phyloP scores from a whole-genome alignment of 2,329 filamentous ascomycete genomes.

The Ascochyta viciae-villosae region DNA sequence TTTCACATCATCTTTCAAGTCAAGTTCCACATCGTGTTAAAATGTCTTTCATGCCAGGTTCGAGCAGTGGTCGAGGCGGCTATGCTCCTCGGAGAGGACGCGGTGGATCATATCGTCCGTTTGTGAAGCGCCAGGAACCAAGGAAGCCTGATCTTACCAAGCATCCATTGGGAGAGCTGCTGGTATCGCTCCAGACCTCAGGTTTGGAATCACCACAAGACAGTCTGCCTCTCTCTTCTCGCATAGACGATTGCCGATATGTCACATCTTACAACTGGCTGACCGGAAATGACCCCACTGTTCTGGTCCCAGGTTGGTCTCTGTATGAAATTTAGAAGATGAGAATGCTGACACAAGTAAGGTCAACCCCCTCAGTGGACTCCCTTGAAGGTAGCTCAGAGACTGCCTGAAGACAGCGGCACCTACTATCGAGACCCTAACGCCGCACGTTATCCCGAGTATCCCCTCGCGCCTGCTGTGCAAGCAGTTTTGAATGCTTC shows the following conservation, averaged over 20 bases:
- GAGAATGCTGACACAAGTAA: slow-evolving; percentile 30
- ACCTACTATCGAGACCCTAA: slow-evolving; percentile 64
- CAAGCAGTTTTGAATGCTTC: slow-evolving; percentile 49
- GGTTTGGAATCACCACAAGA: slow-evolving; percentile 13
- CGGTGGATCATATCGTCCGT: slow-evolving; percentile 20
- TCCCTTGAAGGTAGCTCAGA: slow-evolving; percentile 44
- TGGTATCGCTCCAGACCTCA: slow-evolving; percentile 26
- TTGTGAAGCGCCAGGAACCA: slow-evolving; percentile 16
- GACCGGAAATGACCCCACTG: slow-evolving; percentile 43
- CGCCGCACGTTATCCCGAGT: slow-evolving; percentile 56
- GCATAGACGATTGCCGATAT: slow-evolving; percentile 52
- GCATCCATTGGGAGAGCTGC: slow-evolving; percentile 40
- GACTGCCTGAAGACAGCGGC: slow-evolving; percentile 56
- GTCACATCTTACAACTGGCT: slow-evolving; percentile 63
- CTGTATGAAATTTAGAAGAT: background rate
- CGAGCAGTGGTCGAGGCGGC: slow-evolving; percentile 25
- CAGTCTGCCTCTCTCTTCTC: slow-evolving; percentile 1
- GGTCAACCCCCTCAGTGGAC: slow-evolving; percentile 62
- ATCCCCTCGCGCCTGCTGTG: slow-evolving; percentile 61
- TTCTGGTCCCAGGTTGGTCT: slow-evolving; percentile 42
- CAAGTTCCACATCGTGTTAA: background rate
- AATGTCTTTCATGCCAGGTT: slow-evolving; percentile 3
- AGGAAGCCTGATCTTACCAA: slow-evolving; percentile 32
- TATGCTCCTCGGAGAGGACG: slow-evolving; percentile 33
- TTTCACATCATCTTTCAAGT: background rate